phyloP scores from a whole-genome alignment of 2,329 filamentous ascomycete genomes.

The Aspergillus ruber region DNA sequence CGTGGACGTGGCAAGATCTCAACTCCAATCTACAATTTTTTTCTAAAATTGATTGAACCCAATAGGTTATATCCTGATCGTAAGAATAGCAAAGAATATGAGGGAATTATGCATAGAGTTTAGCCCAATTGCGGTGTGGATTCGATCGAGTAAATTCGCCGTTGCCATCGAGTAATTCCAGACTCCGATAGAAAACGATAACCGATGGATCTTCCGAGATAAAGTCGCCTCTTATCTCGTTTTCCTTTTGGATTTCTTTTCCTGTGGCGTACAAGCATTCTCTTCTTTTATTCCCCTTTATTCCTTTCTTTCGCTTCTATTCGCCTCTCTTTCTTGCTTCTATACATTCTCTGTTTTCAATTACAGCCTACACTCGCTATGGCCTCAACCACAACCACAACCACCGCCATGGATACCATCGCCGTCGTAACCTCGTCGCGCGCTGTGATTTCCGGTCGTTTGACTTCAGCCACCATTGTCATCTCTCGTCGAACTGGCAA shows the following conservation, averaged over 20 bases:
- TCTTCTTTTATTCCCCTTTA: constrained; percentile 8
- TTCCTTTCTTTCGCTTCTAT: constrained; percentile 5
- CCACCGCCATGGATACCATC: constrained; percentile 42
- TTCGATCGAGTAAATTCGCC: too few species aligned
- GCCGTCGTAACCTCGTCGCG: constrained; percentile 78
- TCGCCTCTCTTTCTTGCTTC: constrained; percentile 2
- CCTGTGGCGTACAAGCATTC: neutral
- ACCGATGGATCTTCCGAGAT: neutral
- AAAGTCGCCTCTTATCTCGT: constrained; percentile 1
- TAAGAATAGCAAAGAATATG: too few species aligned
- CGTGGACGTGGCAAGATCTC: too few species aligned
- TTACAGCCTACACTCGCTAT: neutral
- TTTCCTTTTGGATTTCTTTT: neutral
- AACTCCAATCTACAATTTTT: too few species aligned
- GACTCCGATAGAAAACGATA: neutral
- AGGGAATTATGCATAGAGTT: too few species aligned
- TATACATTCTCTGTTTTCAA: neutral
- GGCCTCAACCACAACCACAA: constrained; percentile 8
- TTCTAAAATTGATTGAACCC: too few species aligned
- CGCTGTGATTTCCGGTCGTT: constrained; percentile 67
- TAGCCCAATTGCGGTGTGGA: too few species aligned
- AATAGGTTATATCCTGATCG: too few species aligned
- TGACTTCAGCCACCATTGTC: constrained; percentile 77
- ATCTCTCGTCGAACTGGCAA: constrained; percentile 75
- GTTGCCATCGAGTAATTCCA: too few species aligned